A percentile compares a stretch with the other conserved stretches of the same genome.
These are phyloP conservation scores for Oryza officinalis DNA, from an alignment of 176 grass and related monocot genomes.

Conservation along the genomic window DNA sequence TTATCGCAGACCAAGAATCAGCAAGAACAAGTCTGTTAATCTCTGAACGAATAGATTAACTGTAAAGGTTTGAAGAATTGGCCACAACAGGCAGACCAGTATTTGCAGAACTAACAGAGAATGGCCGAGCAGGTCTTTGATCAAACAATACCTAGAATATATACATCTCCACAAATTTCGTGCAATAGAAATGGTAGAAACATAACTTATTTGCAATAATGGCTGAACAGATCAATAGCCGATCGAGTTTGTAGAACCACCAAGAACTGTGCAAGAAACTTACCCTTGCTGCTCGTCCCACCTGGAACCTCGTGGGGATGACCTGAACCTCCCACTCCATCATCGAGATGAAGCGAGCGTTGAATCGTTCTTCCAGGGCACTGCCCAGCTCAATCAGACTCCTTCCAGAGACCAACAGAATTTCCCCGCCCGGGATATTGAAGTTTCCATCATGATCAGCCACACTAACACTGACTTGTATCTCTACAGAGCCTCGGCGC, in stretches of 20 bases:
- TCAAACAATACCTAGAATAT: background rate
- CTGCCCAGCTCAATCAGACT: constrained; percentile 40
- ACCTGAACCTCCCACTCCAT: constrained; percentile 46
- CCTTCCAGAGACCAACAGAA: constrained; percentile 12
- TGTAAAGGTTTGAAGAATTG: background rate
- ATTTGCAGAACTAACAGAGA: background rate
- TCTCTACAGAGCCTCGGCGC: constrained; percentile 26
- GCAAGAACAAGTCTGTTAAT: background rate
- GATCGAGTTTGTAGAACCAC: background rate
- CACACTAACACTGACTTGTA: background rate
- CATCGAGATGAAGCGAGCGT: constrained; percentile 34
- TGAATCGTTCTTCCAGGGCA: constrained; percentile 15
- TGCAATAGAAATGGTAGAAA: background rate
- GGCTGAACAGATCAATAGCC: background rate
- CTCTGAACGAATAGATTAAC: background rate
- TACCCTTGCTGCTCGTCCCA: background rate
- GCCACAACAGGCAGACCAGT: background rate
- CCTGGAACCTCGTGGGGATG: constrained; percentile 36
- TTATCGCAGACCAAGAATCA: constrained; percentile 1
- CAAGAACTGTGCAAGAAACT: constrained; percentile 3
- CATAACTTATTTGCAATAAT: background rate
- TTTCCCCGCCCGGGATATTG: background rate
- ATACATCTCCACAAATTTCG: background rate
- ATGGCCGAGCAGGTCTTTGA: background rate
- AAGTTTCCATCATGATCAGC: constrained; percentile 31